Evolutionary conservation across 805 yeast genomes (phyloP).

Genomic region (Cyberlindnera veronae): DNA sequence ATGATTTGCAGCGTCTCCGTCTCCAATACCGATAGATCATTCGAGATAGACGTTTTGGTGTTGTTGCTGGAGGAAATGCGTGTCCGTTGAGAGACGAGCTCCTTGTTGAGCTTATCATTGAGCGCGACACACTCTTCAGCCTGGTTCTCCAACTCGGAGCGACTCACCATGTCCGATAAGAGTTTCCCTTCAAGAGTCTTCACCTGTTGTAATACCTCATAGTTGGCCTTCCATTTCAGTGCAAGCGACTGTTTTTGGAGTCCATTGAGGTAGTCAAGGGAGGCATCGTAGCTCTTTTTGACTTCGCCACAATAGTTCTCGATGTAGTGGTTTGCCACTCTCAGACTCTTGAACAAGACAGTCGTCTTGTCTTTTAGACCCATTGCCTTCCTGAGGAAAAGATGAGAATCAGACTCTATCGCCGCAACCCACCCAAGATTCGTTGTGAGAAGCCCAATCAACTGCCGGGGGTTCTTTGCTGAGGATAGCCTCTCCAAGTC

Average conservation of each 20-base stretch:
- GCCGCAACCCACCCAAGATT: conserved; percentile 53
- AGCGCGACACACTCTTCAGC: conserved; percentile 25
- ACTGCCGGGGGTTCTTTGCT: conserved; percentile 21
- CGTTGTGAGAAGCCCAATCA: conserved; percentile 35
- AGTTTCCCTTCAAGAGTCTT: conserved; percentile 8
- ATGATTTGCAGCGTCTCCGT: conserved; percentile 35
- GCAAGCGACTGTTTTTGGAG: conserved; percentile 41
- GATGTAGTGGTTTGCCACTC: conserved; percentile 46
- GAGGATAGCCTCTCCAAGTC: conserved; percentile 17
- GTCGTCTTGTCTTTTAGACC: conserved; percentile 35
- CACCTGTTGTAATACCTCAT: conserved; percentile 7
- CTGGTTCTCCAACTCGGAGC: conserved; percentile 26
- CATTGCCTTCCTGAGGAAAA: conserved; percentile 31
- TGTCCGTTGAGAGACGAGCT: conserved; percentile 29
- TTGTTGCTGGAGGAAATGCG: conserved; percentile 36
- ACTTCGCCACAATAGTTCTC: conserved; percentile 47
- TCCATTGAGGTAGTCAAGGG: conserved; percentile 35
- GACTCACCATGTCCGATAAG: conserved; percentile 15
- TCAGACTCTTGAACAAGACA: conserved; percentile 43
- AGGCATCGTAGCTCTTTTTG: conserved; percentile 40
- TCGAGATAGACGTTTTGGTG: too few relatives aligned
- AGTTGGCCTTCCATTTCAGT: conserved; percentile 19
- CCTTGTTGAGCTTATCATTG: conserved; percentile 19
- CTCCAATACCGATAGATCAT: too few relatives aligned
- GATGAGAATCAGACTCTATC: conserved; percentile 37